Conservation (phyloP, 768 basidiomycete genomes). For the Cyathus striatus region DNA sequence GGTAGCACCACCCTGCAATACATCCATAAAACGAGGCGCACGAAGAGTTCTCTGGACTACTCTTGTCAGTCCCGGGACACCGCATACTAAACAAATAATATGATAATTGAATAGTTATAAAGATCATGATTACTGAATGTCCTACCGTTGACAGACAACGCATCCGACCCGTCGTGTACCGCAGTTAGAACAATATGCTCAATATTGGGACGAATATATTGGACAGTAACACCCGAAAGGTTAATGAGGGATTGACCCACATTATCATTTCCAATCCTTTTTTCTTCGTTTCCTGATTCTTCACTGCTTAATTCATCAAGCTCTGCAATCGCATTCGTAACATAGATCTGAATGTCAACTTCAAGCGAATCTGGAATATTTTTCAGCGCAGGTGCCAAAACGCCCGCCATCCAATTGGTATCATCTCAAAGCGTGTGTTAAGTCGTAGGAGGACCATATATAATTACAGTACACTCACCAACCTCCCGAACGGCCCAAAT, state of each 20-base stretch:
- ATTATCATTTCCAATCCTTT: not conserved
- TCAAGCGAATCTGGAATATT: not conserved
- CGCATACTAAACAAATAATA: slow-evolving; percentile 29
- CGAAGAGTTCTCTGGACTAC: slow-evolving; percentile 29
- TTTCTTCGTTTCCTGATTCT: not conserved
- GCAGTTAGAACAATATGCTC: slow-evolving; percentile 21
- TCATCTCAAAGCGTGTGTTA: not conserved
- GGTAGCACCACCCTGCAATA: slow-evolving; percentile 29
- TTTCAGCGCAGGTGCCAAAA: not conserved
- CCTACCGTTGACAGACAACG: slow-evolving; percentile 37
- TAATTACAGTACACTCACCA: not conserved
- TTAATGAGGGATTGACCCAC: slow-evolving; percentile 11
- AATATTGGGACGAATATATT: slow-evolving; percentile 27
- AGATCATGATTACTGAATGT: not conserved
- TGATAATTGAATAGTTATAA: not conserved
- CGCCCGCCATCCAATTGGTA: not conserved
- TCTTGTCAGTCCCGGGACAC: slow-evolving; percentile 26
- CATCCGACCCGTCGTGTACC: slow-evolving; percentile 17
- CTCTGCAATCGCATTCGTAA: not conserved
- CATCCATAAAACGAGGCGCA: slow-evolving; percentile 19
- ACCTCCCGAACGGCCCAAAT: not conserved
- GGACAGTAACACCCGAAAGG: slow-evolving; percentile 16
- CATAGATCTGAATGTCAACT: not conserved
- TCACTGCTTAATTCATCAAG: not conserved
- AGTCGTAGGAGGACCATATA: too few relatives aligned